phyloP scores from a whole-genome alignment of 1,284 basidiomycete species.

The Rhizoctonia solani region DNA sequence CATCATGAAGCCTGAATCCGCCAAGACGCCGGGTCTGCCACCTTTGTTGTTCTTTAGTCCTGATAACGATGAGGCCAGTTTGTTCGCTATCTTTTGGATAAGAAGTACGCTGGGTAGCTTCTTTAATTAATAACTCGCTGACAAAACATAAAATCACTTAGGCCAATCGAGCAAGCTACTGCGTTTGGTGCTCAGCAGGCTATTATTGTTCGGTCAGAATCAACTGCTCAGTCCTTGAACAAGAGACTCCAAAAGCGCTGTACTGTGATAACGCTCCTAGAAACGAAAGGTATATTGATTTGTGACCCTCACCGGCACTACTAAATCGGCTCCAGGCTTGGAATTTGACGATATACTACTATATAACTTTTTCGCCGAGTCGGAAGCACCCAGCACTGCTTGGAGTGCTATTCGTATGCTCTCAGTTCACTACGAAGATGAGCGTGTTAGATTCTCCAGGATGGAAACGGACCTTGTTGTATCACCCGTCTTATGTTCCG shows the following conservation, averaged over 20 bases:
- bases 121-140: background rate
- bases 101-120: background rate
- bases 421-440: conserved; percentile 55
- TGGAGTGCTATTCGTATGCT: conserved; percentile 60
- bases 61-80: background rate
- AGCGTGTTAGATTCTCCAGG: conserved; percentile 62
- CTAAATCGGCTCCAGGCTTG: conserved; percentile 49
- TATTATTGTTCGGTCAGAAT: conserved; percentile 57
- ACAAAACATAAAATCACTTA: conserved; percentile 44
- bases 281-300: conserved; percentile 4
- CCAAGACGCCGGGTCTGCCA: background rate
- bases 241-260: conserved; percentile 63
- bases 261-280: conserved; percentile 53
- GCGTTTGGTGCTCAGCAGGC: conserved; percentile 56
- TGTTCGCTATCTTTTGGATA: background rate
- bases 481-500: conserved; percentile 16
- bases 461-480: conserved; percentile 41
- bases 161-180: conserved; percentile 65
- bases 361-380: conserved; percentile 73
- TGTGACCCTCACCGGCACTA: background rate
- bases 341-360: conserved; percentile 75
- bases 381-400: conserved; percentile 52
- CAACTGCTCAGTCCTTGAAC: conserved; percentile 50
- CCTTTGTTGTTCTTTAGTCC: conserved; percentile 46
- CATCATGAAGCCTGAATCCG: conserved; percentile 58